A percentile compares a stretch with the other conserved stretches of the same genome.
Conservation (phyloP, 2,329 filamentous ascomycete species). For the Didymella pomorum region DNA sequence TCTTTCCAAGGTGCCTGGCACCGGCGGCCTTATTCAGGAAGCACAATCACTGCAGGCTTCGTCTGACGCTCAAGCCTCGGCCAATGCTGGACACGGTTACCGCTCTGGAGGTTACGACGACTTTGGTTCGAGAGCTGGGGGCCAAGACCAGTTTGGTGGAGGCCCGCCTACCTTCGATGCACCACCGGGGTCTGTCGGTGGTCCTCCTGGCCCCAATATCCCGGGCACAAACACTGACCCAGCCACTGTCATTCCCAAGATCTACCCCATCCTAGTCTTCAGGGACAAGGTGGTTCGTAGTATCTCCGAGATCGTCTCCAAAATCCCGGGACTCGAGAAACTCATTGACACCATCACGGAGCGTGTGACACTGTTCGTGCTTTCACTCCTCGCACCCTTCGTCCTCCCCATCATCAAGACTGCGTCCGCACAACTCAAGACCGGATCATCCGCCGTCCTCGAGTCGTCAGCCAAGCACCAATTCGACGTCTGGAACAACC, state of each 20-base stretch:
- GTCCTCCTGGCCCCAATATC: constrained; percentile 61
- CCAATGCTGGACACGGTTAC: constrained; percentile 54
- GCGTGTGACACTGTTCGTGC: constrained; percentile 87
- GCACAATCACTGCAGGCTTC: constrained; percentile 56
- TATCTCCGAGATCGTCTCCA: constrained; percentile 85
- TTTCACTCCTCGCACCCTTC: constrained; percentile 90
- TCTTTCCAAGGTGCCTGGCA: constrained; percentile 75
- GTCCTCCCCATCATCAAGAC: constrained; percentile 89
- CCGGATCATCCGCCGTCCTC: constrained; percentile 78
- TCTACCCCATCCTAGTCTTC: constrained; percentile 94
- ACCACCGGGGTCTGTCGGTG: constrained; percentile 55
- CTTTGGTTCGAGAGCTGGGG: constrained; percentile 50
- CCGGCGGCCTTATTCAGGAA: constrained; percentile 56
- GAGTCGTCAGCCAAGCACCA: constrained; percentile 60
- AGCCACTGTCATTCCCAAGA: constrained; percentile 63
- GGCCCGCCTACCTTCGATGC: constrained; percentile 50
- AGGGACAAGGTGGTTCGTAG: constrained; percentile 90
- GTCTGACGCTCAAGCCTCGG: constrained; percentile 58
- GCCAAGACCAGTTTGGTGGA: constrained; percentile 51
- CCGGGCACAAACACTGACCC: constrained; percentile 82
- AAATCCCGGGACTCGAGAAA: constrained; percentile 87
- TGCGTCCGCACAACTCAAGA: constrained; percentile 83
- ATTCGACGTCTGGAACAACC: constrained; percentile 60
- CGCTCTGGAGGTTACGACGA: constrained; percentile 52
- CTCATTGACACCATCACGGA: constrained; percentile 95